Evolutionary conservation across 345 rosid genomes (phyloP), one percentile per base, ranked within the genome.

Genomic region (Eutrema yunnanense): DNA sequence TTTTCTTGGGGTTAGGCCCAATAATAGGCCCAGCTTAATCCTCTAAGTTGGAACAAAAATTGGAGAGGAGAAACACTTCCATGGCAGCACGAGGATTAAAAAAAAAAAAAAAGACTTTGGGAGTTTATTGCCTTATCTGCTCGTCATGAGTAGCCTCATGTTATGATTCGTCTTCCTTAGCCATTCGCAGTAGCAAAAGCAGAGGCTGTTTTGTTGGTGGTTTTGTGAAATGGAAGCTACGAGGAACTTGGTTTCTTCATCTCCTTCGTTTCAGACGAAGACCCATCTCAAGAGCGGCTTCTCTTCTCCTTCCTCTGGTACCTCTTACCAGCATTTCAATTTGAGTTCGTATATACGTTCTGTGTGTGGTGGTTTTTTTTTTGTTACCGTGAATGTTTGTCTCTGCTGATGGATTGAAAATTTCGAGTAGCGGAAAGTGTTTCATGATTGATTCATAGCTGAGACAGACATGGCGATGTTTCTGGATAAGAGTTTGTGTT

Each of bases 211-310:
- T 47, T 2, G 2, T 43, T 29, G 16, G 41, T 43, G 58, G 7
- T 60, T 73, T 7, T 6, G 51, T 36, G 62, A 41, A 65, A 92
- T 92, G 98, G 98, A 86, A 74, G 86, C 88, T 67, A 83, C 84
- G 43, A 81, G 84, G 77, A 83, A 74, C 70, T 78, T 92, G 63
- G 80, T 92, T 62, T 80, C 87, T 78, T 80, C 96, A 34, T 73
- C 96, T 76, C 86, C 92, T 32, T 73, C 90, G 38, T 84, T 85
- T 81, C 82, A 81, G 26, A 11, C 85, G 4, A 82, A 81, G 83
- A 82, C 82, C 64, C 86, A 75, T 55, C 58, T 78, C 66, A 92
- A 81, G 67, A 82, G n/a, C 67, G 58, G 74, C 50, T 74, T 47
- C 72, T 72, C 81, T 63, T 74, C 84, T 13, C 62, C 83, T 61